Evolutionary conservation across 148 eudicot species (phyloP).

Genomic region (Rhododendron ovatum): DNA sequence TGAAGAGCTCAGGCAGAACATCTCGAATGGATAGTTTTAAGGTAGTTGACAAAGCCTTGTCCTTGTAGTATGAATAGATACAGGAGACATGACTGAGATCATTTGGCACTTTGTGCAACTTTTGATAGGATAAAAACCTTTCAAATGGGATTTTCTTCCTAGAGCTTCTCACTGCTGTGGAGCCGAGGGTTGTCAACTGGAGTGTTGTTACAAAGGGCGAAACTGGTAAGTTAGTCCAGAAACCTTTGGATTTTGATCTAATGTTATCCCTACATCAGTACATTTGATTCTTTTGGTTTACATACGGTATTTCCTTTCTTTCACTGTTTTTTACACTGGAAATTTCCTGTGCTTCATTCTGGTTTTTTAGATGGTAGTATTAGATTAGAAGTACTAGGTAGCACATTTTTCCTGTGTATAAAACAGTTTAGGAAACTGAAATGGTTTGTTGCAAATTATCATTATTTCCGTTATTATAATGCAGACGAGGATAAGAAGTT

Average conservation of each 20-base stretch:
- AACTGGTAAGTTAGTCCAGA: constrained; percentile 46
- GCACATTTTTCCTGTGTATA: background rate
- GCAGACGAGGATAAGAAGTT: constrained; percentile 87
- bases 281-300: background rate
- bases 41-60: constrained; percentile 26
- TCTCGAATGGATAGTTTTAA: constrained; percentile 80
- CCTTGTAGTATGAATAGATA: background rate
- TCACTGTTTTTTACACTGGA: background rate
- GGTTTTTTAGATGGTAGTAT: background rate
- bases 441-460: background rate
- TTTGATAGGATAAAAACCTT: constrained; percentile 66
- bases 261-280: background rate
- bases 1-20: constrained; percentile 52
- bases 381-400: background rate
- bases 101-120: constrained; percentile 4
- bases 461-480: background rate
- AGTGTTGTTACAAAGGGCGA: constrained; percentile 74
- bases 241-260: background rate
- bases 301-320: background rate
- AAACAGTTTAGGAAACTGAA: background rate
- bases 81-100: constrained; percentile 3
- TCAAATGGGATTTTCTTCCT: constrained; percentile 77
- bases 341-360: background rate
- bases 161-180: constrained; percentile 87
- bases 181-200: constrained; percentile 93